Evolutionary conservation across 148 eudicot genomes (phyloP), one percentile per base, ranked within the genome.

Genomic region (Euryodendron excelsum): DNA sequence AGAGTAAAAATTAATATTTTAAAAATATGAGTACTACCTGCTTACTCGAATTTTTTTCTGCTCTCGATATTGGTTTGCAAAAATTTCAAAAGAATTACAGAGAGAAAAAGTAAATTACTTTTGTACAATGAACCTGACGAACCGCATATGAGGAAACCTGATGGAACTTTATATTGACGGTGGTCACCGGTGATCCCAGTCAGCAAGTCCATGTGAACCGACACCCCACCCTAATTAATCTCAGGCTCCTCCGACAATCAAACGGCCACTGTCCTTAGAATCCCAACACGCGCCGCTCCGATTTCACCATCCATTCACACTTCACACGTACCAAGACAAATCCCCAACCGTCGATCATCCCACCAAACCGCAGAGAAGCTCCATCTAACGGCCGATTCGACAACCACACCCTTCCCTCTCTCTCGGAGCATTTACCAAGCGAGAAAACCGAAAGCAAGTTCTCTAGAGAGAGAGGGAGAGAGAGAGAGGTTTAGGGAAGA

Each of bases 181-280:
- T n/a, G n/a, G n/a, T n/a, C n/a, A n/a, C n/a, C n/a, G n/a, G n/a
- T n/a, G n/a, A n/a, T n/a, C n/a, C n/a, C n/a, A n/a, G n/a, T n/a
- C n/a, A n/a, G n/a, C n/a, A n/a, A n/a, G n/a, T n/a, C n/a, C n/a
- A n/a, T n/a, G n/a, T n/a, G n/a, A n/a, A n/a, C n/a, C n/a, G n/a
- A n/a, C n/a, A n/a, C n/a, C n/a, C n/a, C n/a, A n/a, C n/a, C n/a
- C n/a, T n/a, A n/a, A n/a, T n/a, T n/a, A n/a, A n/a, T n/a, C n/a
- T n/a, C n/a, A 52, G 56, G 25, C 37, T 21, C 47, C 21, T 18
- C 27, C 59, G 17, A 4, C 18, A 41, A 62, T 75, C 78, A 15
- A 61, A 75, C 78, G 78, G 77, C 39, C 66, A 37, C 15, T 5
- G 17, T 75, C 25, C 33, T 15, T n/a, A 39, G 53, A 60, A 58